Conservation (phyloP, 176 grass and related monocot species). For the Oryza rufipogon region DNA sequence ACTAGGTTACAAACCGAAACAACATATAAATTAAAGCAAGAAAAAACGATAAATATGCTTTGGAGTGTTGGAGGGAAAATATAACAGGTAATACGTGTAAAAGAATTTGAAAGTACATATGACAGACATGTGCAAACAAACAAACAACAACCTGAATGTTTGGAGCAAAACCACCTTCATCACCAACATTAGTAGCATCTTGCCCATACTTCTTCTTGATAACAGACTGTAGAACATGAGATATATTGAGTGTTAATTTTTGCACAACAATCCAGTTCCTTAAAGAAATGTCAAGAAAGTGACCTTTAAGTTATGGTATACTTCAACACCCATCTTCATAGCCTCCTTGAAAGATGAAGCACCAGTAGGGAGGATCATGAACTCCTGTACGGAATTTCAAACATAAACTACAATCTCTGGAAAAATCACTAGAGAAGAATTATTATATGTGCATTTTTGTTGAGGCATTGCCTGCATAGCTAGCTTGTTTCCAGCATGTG, state of each 20-base stretch:
- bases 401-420: neutral
- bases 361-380: conserved; percentile 96
- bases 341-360: conserved; percentile 93
- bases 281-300: neutral
- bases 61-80: neutral
- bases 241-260: neutral
- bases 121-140: neutral
- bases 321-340: conserved; percentile 99
- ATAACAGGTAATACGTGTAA: neutral
- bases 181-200: conserved; percentile 97
- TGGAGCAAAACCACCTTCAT: conserved; percentile 98
- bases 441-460: neutral
- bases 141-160: conserved; percentile 80
- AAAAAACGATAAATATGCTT: neutral
- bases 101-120: neutral
- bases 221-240: conserved; percentile 49
- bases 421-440: neutral
- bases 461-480: conserved; percentile 74
- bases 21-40: neutral
- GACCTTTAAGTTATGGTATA: conserved; percentile 94
- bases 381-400: conserved; percentile 60
- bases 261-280: neutral
- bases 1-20: neutral
- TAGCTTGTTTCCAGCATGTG: conserved; percentile 97
- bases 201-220: conserved; percentile 99